phyloP scores from a whole-genome alignment of 1,139 yeast species.

The Blastobotrys arbuscula region DNA sequence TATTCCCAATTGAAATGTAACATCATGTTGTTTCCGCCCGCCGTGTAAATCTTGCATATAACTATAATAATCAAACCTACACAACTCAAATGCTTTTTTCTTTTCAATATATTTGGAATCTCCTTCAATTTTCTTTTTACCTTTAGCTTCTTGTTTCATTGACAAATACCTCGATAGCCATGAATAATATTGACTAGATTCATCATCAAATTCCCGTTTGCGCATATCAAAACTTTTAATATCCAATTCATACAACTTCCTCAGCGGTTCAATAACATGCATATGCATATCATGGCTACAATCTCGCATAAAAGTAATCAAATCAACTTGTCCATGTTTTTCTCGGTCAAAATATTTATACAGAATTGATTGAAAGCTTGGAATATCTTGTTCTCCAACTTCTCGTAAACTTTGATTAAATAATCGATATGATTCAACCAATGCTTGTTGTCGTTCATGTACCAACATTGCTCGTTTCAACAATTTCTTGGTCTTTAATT shows the following conservation, averaged over 20 bases:
- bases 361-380: constrained; percentile 32
- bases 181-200: constrained; percentile 65
- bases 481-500: constrained; percentile 40
- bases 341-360: constrained; percentile 29
- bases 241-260: constrained; percentile 38
- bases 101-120: constrained; percentile 59
- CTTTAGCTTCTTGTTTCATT: constrained; percentile 48
- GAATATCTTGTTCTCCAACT: constrained; percentile 32
- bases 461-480: constrained; percentile 36
- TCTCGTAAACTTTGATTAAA: constrained; percentile 32
- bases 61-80: constrained; percentile 66
- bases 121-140: constrained; percentile 38
- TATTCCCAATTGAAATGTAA: constrained; percentile 35
- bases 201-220: constrained; percentile 61
- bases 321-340: constrained; percentile 20
- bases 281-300: constrained; percentile 27
- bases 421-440: constrained; percentile 34
- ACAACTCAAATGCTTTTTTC: constrained; percentile 57
- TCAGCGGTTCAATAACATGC: constrained; percentile 38
- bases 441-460: constrained; percentile 35
- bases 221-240: constrained; percentile 38
- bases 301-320: constrained; percentile 20
- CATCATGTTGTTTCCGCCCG: constrained; percentile 40
- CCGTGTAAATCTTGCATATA: constrained; percentile 57
- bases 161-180: constrained; percentile 68